Evolutionary conservation across 1,139 yeast genomes (phyloP).

Genomic region (Spathaspora sp.): DNA sequence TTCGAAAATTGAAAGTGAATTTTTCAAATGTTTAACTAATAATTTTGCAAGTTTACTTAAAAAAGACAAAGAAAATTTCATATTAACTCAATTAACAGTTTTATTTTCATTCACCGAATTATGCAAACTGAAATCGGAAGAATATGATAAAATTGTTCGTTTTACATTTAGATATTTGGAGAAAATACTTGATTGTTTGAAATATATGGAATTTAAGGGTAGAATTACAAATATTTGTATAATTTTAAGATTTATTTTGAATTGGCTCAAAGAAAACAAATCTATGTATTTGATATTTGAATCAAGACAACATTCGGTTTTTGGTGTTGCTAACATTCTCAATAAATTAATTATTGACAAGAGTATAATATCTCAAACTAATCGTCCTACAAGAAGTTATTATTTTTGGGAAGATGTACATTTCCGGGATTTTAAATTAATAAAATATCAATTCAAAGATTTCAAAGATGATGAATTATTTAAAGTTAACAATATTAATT

Average conservation of each 20-base stretch:
- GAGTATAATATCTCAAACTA: not conserved
- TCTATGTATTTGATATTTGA: constrained; percentile 15
- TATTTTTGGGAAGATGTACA: constrained; percentile 65
- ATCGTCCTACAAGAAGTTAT: constrained; percentile 44
- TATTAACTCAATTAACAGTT: constrained; percentile 26
- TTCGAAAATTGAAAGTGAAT: constrained; percentile 26
- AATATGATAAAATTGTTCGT: constrained; percentile 17
- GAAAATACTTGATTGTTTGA: constrained; percentile 22
- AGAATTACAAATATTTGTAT: constrained; percentile 13
- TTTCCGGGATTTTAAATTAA: constrained; percentile 56
- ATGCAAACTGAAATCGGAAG: constrained; percentile 13
- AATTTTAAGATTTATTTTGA: constrained; percentile 48
- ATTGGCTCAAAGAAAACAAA: constrained; percentile 54
- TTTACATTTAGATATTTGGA: constrained; percentile 36
- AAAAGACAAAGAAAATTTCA: constrained; percentile 15
- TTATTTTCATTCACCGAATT: constrained; percentile 22
- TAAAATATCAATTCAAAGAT: constrained; percentile 55
- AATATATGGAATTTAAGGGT: constrained; percentile 13
- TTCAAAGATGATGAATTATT: constrained; percentile 54
- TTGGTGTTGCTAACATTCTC: constrained; percentile 3
- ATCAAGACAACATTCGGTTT: constrained; percentile 6
- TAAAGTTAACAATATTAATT: constrained; percentile 27
- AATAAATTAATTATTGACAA: constrained; percentile 3
- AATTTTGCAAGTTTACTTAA: constrained; percentile 12
- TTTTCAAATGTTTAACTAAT: constrained; percentile 17